Percentiles rank a stretch among this genome's conserved stretches.
phyloP scores from a whole-genome alignment of 768 basidiomycete species.

The Leucosporidium scottii region DNA sequence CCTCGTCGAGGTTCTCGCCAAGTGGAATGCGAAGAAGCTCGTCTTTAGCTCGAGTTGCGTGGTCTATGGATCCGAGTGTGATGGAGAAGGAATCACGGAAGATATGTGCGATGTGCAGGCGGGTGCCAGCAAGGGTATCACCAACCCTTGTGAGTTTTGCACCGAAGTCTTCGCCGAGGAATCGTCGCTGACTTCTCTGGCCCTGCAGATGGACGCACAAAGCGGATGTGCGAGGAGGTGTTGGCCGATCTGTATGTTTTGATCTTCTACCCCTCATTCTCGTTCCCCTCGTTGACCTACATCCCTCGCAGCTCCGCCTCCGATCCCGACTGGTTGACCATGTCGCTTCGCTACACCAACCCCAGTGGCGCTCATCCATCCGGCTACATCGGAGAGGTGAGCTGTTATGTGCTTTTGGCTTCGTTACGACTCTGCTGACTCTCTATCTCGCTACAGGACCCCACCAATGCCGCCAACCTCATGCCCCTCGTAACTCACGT shows the following conservation, averaged over 20 bases:
- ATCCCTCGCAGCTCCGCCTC: not conserved
- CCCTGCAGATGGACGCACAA: constrained; percentile 7
- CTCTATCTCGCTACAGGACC: not conserved
- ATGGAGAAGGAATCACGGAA: constrained; percentile 8
- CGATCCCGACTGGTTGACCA: constrained; percentile 7
- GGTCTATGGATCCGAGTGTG: constrained; percentile 3
- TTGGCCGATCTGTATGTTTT: not conserved
- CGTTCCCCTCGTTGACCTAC: not conserved
- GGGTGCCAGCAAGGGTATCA: constrained; percentile 5
- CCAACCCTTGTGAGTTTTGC: constrained; percentile 4
- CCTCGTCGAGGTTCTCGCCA: constrained; percentile 1
- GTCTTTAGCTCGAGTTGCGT: constrained; percentile 9
- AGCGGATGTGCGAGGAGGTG: constrained; percentile 14
- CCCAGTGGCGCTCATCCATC: constrained; percentile 5
- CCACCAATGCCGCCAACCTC: constrained; percentile 5
- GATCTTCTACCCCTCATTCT: no score
- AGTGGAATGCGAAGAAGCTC: constrained; percentile 3
- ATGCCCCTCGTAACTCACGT: constrained; percentile 11
- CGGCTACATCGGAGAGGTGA: constrained; percentile 10
- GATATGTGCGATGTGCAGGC: constrained; percentile 2
- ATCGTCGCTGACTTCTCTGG: not conserved
- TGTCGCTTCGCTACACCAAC: constrained; percentile 8
- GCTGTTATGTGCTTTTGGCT: not conserved
- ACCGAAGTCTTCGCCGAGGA: no score
- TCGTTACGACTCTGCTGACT: no score